Evolutionary conservation across 73 alveolate species (phyloP).

Genomic region (Symbiodinium natans): DNA sequence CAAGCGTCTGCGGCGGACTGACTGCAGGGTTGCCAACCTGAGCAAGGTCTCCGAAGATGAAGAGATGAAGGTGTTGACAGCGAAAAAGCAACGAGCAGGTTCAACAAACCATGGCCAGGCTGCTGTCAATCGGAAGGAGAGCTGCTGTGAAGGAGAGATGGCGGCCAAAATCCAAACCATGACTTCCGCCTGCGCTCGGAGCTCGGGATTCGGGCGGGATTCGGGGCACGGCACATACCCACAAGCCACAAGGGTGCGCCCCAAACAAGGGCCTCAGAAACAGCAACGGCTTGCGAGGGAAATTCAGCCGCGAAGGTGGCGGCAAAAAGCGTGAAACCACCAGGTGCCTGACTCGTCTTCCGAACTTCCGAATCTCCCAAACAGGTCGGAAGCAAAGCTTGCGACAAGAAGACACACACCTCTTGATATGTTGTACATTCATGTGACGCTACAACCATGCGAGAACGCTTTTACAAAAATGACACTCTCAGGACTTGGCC

Average conservation of each 20-base stretch:
- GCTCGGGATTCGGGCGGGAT: not conserved
- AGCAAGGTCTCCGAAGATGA: not conserved
- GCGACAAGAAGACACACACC: too few relatives aligned
- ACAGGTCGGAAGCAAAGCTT: not conserved
- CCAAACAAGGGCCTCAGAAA: not conserved
- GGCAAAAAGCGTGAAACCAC: slow-evolving; percentile 56
- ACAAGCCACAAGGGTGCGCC: too few relatives aligned
- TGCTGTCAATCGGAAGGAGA: not conserved
- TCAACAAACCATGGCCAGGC: not conserved
- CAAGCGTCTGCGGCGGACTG: slow-evolving; percentile 1
- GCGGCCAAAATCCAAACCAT: slow-evolving; percentile 6
- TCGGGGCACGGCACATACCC: too few relatives aligned
- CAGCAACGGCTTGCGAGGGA: not conserved
- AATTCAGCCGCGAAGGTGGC: slow-evolving; percentile 39
- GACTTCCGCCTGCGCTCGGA: not conserved
- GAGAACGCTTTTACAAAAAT: not conserved
- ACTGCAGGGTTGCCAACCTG: not conserved
- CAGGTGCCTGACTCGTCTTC: slow-evolving; percentile 37
- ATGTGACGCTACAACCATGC: too few relatives aligned
- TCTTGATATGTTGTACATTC: too few relatives aligned
- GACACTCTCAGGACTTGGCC: not conserved
- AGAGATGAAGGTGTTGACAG: too few relatives aligned
- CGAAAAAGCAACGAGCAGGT: too few relatives aligned
- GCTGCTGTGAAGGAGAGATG: slow-evolving; percentile 5
- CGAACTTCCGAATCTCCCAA: too few relatives aligned